phyloP scores from a whole-genome alignment of 768 basidiomycete species.

The Rhodotorula paludigena region DNA sequence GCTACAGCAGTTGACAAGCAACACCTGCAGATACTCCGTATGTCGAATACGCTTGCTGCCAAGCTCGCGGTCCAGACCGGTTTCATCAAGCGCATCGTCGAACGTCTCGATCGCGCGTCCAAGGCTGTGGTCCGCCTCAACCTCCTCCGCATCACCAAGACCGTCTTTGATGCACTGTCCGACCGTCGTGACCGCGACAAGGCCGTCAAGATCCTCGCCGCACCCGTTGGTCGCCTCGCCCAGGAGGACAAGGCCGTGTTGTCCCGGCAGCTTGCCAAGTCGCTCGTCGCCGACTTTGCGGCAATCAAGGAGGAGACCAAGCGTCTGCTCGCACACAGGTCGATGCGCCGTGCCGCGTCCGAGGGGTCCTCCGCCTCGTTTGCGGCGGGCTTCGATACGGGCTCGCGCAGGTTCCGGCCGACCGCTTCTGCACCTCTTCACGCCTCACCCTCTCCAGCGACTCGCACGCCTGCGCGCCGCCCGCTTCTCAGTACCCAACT shows the following conservation, averaged over 20 bases:
- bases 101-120: constrained; percentile 60
- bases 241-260: constrained; percentile 83
- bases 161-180: constrained; percentile 63
- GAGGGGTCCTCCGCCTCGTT: background rate
- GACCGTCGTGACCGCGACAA: constrained; percentile 21
- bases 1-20: background rate
- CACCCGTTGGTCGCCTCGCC: constrained; percentile 70
- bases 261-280: constrained; percentile 70
- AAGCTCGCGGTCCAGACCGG: constrained; percentile 68
- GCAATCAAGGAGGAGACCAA: constrained; percentile 4
- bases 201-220: constrained; percentile 28
- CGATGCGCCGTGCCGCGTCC: background rate
- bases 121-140: constrained; percentile 88
- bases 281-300: constrained; percentile 29
- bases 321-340: background rate
- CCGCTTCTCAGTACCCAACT: too few relatives aligned
- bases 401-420: too few relatives aligned
- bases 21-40: constrained; percentile 56
- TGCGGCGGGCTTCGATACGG: too few relatives aligned
- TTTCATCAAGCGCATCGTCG: constrained; percentile 83
- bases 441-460: background rate
- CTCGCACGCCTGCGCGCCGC: background rate
- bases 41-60: constrained; percentile 68
- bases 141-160: constrained; percentile 73
- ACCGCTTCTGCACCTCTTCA: background rate